Evolutionary conservation across 2,329 filamentous ascomycete genomes (phyloP).

Genomic region (Fonsecaea pedrosoi): DNA sequence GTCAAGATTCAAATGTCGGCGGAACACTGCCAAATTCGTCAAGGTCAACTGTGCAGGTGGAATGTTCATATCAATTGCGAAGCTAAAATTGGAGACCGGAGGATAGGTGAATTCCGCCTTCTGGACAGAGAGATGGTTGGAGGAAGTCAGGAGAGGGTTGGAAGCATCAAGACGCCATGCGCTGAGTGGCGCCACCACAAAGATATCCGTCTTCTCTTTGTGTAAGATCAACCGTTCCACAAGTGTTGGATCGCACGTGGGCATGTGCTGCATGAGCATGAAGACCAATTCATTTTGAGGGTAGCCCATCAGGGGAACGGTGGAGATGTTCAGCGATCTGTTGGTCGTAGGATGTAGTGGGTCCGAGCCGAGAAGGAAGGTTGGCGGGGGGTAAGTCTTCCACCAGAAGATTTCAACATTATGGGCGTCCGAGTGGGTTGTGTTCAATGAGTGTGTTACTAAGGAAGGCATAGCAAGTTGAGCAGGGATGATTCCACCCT

Average conservation of each 20-base stretch:
- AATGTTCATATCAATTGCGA: slow-evolving; percentile 31
- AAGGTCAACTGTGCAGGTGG: slow-evolving; percentile 33
- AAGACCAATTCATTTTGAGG: slow-evolving; percentile 50
- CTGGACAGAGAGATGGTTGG: not conserved
- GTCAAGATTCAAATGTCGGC: slow-evolving; percentile 58
- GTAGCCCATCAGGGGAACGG: slow-evolving; percentile 58
- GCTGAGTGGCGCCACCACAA: slow-evolving; percentile 56
- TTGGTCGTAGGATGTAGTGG: slow-evolving; percentile 38
- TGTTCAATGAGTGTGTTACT: slow-evolving; percentile 38
- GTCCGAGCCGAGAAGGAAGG: slow-evolving; percentile 56
- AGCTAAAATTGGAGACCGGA: slow-evolving; percentile 36
- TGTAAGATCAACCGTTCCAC: slow-evolving; percentile 32
- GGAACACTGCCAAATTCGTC: slow-evolving; percentile 51
- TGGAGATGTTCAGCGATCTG: slow-evolving; percentile 46
- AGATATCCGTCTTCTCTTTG: slow-evolving; percentile 42
- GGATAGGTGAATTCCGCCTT: slow-evolving; percentile 23
- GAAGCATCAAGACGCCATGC: slow-evolving; percentile 41
- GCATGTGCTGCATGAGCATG: slow-evolving; percentile 48
- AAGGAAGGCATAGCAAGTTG: slow-evolving; percentile 54
- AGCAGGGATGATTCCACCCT: slow-evolving; percentile 59
- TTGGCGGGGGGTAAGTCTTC: slow-evolving; percentile 62
- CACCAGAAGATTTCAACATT: slow-evolving; percentile 57
- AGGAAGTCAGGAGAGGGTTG: not conserved
- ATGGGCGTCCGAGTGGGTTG: slow-evolving; percentile 28
- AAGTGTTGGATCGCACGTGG: slow-evolving; percentile 33